These are phyloP conservation scores for Basipetospora chlamydospora DNA, from an alignment of 2,329 filamentous ascomycete genomes.

Conservation along the genomic window DNA sequence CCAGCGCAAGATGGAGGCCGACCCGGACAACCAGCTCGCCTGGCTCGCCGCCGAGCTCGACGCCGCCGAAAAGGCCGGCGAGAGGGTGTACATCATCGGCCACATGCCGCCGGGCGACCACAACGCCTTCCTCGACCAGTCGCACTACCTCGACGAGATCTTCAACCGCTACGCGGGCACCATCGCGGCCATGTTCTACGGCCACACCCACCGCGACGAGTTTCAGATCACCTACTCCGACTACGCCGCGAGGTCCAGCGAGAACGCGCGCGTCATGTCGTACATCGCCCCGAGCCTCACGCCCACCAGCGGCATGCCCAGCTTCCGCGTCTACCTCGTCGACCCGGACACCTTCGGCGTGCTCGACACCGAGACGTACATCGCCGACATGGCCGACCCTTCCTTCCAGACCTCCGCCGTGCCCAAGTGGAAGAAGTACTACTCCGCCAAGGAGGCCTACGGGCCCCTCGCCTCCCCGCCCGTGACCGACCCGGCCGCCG, in stretches of 20 bases:
- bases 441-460: conserved; percentile 40
- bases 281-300: conserved; percentile 41
- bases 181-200: conserved; percentile 41
- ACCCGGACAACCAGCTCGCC: conserved; percentile 35
- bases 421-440: conserved; percentile 41
- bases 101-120: conserved; percentile 38
- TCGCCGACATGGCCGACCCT: conserved; percentile 32
- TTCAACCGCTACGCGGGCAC: conserved; percentile 37
- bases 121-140: conserved; percentile 37
- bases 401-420: conserved; percentile 25
- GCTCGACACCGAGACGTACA: conserved; percentile 38
- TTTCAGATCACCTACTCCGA: conserved; percentile 40
- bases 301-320: conserved; percentile 38
- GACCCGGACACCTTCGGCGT: conserved; percentile 42
- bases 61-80: conserved; percentile 32
- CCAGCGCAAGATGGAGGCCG: conserved; percentile 30
- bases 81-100: conserved; percentile 42
- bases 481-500: conserved; percentile 17
- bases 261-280: conserved; percentile 32
- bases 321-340: conserved; percentile 44
- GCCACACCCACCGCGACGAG: conserved; percentile 41
- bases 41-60: conserved; percentile 41
- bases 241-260: conserved; percentile 24
- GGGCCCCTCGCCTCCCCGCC: conserved; percentile 28
- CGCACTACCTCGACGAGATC: conserved; percentile 37